Evolutionary conservation across 2,329 filamentous ascomycete species (phyloP), one percentile per base, ranked within the genome.

Genomic region (Sarocladium kiliense): DNA sequence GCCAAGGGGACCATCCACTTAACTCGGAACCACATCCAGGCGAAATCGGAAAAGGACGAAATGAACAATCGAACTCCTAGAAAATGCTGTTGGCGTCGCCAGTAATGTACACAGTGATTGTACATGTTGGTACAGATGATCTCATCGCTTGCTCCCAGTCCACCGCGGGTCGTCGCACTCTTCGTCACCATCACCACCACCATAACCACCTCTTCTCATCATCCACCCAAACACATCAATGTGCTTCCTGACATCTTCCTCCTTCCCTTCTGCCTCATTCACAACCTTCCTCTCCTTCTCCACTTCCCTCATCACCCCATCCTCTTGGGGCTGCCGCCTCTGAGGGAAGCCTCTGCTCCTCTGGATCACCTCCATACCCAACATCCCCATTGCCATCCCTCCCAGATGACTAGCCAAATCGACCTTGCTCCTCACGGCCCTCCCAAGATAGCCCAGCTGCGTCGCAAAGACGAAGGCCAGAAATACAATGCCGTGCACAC

Each of bases 351-450:
- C 21, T 16, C 47, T 27, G 23, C 44, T 34, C 30, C 47, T 21
- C 39, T 64, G 64, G 12, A 73, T 54, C 27, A 66, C 56, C 63
- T 70, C 67, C 14, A 73, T 69, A 14, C 76, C 75, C 12, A 69
- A 37, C 1, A 77, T 64, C 10, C 81, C 81, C 3, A 73, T 70
- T 18, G 72, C 58, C 58, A 84, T 74, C 39, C 81, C 80, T 7
- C 70, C 74, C 58, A 84, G 58, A 59, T 84, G 81, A 30, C 79
- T 80, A 45, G 75, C 72, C 16, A 82, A 63, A 56, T 84, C 80
- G 32, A 80, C 65, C 51, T 67, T 71, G 54, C 73, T 66, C 58
- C 68, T 70, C 27, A 63, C 66, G 56, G 70, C 68, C 54, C 73
- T 75, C 45, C 77, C 72, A 58, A 78, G 62, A 19, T 53, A 45